Conservation (phyloP, 1,139 yeast genomes). For the Zygosaccharomyces pseudobailii region DNA sequence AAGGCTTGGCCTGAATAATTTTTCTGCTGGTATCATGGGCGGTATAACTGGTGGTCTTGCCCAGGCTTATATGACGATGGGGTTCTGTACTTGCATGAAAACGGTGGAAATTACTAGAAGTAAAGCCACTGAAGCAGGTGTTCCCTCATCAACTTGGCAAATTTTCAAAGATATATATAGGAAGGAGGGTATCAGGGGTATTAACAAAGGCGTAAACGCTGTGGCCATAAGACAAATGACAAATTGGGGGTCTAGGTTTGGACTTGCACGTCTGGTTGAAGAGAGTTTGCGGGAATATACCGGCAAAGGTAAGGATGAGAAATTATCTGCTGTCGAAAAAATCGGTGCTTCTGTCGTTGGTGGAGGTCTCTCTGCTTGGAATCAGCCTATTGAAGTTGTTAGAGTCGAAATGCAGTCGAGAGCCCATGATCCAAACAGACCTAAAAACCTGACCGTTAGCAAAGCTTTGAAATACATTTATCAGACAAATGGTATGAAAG, state of each 20-base stretch:
- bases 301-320: slow-evolving; percentile 57
- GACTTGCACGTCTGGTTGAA: slow-evolving; percentile 87
- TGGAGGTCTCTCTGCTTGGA: slow-evolving; percentile 98
- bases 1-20: slow-evolving; percentile 60
- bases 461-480: slow-evolving; percentile 81
- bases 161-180: slow-evolving; percentile 80
- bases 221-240: slow-evolving; percentile 98
- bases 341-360: slow-evolving; percentile 84
- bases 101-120: slow-evolving; percentile 93
- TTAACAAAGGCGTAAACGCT: slow-evolving; percentile 98
- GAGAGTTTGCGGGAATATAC: slow-evolving; percentile 64
- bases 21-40: slow-evolving; percentile 86
- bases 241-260: slow-evolving; percentile 98
- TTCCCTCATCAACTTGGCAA: slow-evolving; percentile 72
- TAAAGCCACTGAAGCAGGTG: slow-evolving; percentile 56
- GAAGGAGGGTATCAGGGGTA: slow-evolving; percentile 87
- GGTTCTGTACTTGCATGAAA: slow-evolving; percentile 97
- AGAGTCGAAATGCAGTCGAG: slow-evolving; percentile 97
- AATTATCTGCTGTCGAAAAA: slow-evolving; percentile 71
- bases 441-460: slow-evolving; percentile 79
- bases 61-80: slow-evolving; percentile 90
- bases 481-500: slow-evolving; percentile 75
- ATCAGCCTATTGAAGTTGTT: slow-evolving; percentile 96
- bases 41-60: slow-evolving; percentile 95
- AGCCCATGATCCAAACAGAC: slow-evolving; percentile 90